phyloP scores from a whole-genome alignment of 2,329 filamentous ascomycete genomes.

The Alternaria gaisen region DNA sequence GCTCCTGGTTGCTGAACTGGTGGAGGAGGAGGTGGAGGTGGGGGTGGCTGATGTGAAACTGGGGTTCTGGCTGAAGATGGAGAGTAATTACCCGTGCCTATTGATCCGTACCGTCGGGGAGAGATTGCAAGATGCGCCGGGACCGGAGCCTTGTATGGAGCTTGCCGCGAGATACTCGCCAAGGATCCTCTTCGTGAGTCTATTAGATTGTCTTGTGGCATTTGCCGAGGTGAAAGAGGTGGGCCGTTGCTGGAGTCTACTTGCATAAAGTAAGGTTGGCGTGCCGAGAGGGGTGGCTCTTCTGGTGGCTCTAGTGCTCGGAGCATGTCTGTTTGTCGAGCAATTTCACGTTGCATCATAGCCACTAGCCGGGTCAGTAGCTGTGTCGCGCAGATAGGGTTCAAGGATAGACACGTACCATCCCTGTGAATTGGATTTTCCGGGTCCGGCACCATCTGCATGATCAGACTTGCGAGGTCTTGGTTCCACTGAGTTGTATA shows the following conservation, averaged over 20 bases:
- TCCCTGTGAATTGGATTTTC: constrained; percentile 84
- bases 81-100: constrained; percentile 73
- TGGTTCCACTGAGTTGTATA: constrained; percentile 73
- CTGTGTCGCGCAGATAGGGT: constrained; percentile 34
- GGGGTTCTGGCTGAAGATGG: constrained; percentile 79
- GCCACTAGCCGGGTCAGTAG: constrained; percentile 48
- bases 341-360: constrained; percentile 69
- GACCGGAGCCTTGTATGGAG: constrained; percentile 78
- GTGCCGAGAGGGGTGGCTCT: constrained; percentile 67
- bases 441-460: constrained; percentile 75
- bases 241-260: constrained; percentile 61
- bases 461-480: constrained; percentile 79
- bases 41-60: constrained; percentile 66
- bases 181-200: constrained; percentile 79
- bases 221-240: constrained; percentile 86
- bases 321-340: constrained; percentile 67
- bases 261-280: constrained; percentile 58
- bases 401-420: constrained; percentile 64
- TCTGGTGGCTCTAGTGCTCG: constrained; percentile 67
- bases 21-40: constrained; percentile 62
- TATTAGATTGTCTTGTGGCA: constrained; percentile 72
- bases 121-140: constrained; percentile 83
- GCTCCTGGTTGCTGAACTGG: constrained; percentile 69
- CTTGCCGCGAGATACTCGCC: constrained; percentile 61
- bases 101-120: constrained; percentile 86